Percentiles rank a stretch among this genome's conserved stretches.
Conservation (phyloP, 2,329 filamentous ascomycete genomes). For the Emergomyces pasteurianus region DNA sequence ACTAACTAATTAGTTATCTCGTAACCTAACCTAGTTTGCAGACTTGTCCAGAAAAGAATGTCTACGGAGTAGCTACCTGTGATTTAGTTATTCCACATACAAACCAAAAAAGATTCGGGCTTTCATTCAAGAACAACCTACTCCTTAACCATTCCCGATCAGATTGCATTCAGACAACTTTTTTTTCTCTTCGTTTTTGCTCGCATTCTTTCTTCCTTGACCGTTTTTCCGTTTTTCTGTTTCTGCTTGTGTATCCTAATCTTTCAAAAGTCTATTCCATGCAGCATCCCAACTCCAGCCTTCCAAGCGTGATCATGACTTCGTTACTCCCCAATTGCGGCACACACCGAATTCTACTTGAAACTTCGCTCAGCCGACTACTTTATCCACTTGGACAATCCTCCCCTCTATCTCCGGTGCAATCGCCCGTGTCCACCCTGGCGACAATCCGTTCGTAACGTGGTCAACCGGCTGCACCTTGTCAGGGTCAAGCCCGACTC, state of each 20-base stretch:
- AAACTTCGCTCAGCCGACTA: background rate
- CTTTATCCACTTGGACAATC: constrained; percentile 35
- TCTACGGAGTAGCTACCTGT: too few species aligned
- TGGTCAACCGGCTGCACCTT: constrained; percentile 36
- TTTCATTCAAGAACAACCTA: too few species aligned
- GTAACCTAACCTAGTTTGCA: too few species aligned
- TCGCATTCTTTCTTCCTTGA: too few species aligned
- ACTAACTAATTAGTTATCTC: too few species aligned
- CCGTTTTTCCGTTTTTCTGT: too few species aligned
- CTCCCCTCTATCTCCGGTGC: constrained; percentile 66
- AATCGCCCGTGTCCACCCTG: constrained; percentile 70
- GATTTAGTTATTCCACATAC: too few species aligned
- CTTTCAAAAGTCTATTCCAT: background rate
- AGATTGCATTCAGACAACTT: background rate
- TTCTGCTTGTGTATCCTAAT: too few species aligned
- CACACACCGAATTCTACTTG: background rate
- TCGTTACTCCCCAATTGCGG: background rate
- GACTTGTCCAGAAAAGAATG: too few species aligned
- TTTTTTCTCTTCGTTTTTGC: background rate
- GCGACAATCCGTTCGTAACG: constrained; percentile 43
- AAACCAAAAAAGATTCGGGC: too few species aligned
- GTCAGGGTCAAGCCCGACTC: constrained; percentile 49
- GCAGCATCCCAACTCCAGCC: background rate
- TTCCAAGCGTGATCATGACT: background rate
- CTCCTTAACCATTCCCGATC: too few species aligned